Evolutionary conservation across 2,329 filamentous ascomycete species (phyloP), one percentile per base, ranked within the genome.

Genomic region (Botrytis fabae): DNA sequence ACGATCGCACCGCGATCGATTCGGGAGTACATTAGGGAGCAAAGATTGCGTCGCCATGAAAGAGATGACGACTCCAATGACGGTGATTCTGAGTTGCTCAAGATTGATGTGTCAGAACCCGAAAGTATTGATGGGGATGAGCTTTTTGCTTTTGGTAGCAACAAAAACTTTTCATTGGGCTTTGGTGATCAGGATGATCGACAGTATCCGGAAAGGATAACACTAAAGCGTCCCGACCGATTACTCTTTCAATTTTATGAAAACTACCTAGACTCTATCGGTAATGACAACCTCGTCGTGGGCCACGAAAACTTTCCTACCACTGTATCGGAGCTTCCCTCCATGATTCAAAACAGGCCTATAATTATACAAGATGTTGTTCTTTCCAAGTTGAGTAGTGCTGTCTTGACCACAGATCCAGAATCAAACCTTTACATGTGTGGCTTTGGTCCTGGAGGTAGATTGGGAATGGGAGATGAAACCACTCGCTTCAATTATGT

Each of bases 151-250:
- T 98, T 98, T 82, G 96, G 96, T 68, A 98, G 95, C 82, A 99
- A 98, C 83, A 97, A 96, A 80, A 99, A 99, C 78, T 83, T 97
- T 16, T 96, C 93, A 0, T 87, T 99, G 35, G 96, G 96, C 1
- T 91, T 98, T 74, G 95, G 95, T n/a, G 95, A 99, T 80, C 92
- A 97, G 79, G 94, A 98, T 81, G 95, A 99, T 80, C 90, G 96
- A 4, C 95, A 98, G 76, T 97, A 92, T 78, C 96, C 96, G 0
- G 96, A 98, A 81, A 92, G 94, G 16, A 90, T 98, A 18, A 85
- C 86, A 46, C 82, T 98, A 48, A 88, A 90, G 72, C 90, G 95
- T 25, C 94, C 96, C 0, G 90, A 93, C 38, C 90, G 93, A 79
- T 85, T 98, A 1, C 82, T 97, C 22, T 88, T 89, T 68, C 86